phyloP scores from a whole-genome alignment of 2,329 filamentous ascomycete genomes.

The Epichloe bromicola region DNA sequence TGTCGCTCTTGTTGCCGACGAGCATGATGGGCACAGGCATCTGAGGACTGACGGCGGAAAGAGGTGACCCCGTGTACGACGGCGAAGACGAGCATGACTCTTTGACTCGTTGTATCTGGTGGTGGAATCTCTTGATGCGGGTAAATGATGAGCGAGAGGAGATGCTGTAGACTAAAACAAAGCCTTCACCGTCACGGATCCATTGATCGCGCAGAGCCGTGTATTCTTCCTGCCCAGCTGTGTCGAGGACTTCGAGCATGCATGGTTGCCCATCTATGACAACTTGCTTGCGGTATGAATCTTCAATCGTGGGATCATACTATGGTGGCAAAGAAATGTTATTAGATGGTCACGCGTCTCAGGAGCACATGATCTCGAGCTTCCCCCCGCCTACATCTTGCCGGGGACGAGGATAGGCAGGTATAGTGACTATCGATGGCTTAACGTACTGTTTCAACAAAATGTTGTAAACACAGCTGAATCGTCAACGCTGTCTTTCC shows the following conservation, averaged over 20 bases:
- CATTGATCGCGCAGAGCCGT: constrained; percentile 93
- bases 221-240: constrained; percentile 96
- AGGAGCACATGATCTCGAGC: not conserved
- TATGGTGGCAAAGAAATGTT: constrained; percentile 17
- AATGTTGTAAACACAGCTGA: constrained; percentile 95
- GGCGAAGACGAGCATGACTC: constrained; percentile 71
- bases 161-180: constrained; percentile 96
- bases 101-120: constrained; percentile 95
- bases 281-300: constrained; percentile 78
- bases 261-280: constrained; percentile 91
- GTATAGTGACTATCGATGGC: not conserved
- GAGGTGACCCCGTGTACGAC: constrained; percentile 63
- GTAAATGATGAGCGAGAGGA: constrained; percentile 91
- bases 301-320: constrained; percentile 82
- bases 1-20: constrained; percentile 96
- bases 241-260: constrained; percentile 96
- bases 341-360: not conserved
- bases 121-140: constrained; percentile 89
- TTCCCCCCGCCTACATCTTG: not conserved
- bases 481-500: constrained; percentile 91
- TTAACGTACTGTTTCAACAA: constrained; percentile 72
- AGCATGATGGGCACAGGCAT: constrained; percentile 88
- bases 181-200: constrained; percentile 96
- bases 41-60: constrained; percentile 44
- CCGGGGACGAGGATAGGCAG: not conserved